Conservation (phyloP, 495 filamentous ascomycete genomes). For the Xylaria longipes region DNA sequence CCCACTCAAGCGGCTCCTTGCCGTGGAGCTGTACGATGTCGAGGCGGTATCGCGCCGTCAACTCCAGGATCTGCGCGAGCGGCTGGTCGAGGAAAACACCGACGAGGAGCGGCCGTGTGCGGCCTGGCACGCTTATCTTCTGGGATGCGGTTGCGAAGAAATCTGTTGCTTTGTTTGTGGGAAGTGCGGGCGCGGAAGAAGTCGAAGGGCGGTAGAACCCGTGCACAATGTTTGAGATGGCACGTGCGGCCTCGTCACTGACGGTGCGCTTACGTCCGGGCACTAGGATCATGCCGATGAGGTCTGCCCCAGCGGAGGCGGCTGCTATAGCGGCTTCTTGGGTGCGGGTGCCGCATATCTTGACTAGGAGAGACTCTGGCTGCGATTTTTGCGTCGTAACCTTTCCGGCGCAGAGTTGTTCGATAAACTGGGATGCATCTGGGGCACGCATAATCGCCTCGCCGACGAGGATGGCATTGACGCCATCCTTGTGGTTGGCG, state of each 20-base stretch:
- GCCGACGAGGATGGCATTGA: constrained; percentile 92
- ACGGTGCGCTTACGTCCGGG: constrained; percentile 80
- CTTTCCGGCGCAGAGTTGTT: constrained; percentile 72
- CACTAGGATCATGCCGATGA: constrained; percentile 92
- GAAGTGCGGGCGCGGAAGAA: constrained; percentile 22
- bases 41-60: constrained; percentile 77
- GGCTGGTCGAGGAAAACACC: constrained; percentile 95
- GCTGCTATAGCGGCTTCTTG: constrained; percentile 80
- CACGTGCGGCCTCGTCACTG: constrained; percentile 72
- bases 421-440: constrained; percentile 76
- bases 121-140: constrained; percentile 38
- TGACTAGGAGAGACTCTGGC: constrained; percentile 68
- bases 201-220: constrained; percentile 30
- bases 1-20: constrained; percentile 90
- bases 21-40: constrained; percentile 95
- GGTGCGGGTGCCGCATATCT: constrained; percentile 94
- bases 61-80: constrained; percentile 75
- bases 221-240: constrained; percentile 82
- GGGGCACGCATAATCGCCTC: constrained; percentile 95
- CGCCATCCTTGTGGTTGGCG: constrained; percentile 83
- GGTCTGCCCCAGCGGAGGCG: constrained; percentile 86
- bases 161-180: constrained; percentile 45
- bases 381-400: constrained; percentile 35
- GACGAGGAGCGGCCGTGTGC: constrained; percentile 75
- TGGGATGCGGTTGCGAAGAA: constrained; percentile 51